Evolutionary conservation across 805 yeast species (phyloP).

Genomic region (Myxozyma vanderwaltii): DNA sequence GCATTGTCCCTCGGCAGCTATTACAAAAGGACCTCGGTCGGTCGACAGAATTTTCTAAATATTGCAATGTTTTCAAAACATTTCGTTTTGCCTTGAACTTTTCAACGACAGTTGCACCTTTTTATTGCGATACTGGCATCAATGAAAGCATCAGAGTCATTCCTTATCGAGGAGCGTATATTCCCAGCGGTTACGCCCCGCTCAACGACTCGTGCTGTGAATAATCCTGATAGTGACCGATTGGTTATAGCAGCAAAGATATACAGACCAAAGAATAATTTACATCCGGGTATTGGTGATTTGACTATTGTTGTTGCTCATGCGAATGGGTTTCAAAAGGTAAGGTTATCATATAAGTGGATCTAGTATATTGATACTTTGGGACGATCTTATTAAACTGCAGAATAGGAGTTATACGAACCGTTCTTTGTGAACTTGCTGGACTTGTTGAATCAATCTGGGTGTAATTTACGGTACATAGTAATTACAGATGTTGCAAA

Average conservation of each 20-base stretch:
- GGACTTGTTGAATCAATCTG: neutral
- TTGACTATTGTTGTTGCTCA: constrained; percentile 20
- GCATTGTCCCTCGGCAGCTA: neutral
- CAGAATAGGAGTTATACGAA: constrained; percentile 19
- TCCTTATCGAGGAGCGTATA: constrained; percentile 4
- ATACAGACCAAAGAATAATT: constrained; percentile 15
- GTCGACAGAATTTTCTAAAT: too few species aligned
- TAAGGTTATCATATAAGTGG: too few species aligned
- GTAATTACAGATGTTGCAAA: constrained; percentile 29
- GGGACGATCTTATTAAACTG: neutral
- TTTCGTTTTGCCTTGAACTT: neutral
- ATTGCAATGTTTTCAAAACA: too few species aligned
- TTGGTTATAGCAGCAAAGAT: constrained; percentile 12
- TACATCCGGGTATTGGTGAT: constrained; percentile 7
- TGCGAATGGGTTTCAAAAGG: constrained; percentile 29
- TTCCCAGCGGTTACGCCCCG: constrained; percentile 15
- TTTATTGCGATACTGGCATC: neutral
- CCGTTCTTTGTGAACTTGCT: constrained; percentile 9
- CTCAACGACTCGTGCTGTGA: neutral
- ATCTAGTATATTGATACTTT: neutral
- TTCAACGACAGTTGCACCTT: neutral
- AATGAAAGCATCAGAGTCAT: constrained; percentile 1
- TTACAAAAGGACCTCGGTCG: too few species aligned
- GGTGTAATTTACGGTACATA: constrained; percentile 7
- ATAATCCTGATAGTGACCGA: constrained; percentile 8